These are phyloP conservation scores for Metschnikowia lochheadii DNA, from an alignment of 805 yeast species.

Conservation along the genomic window DNA sequence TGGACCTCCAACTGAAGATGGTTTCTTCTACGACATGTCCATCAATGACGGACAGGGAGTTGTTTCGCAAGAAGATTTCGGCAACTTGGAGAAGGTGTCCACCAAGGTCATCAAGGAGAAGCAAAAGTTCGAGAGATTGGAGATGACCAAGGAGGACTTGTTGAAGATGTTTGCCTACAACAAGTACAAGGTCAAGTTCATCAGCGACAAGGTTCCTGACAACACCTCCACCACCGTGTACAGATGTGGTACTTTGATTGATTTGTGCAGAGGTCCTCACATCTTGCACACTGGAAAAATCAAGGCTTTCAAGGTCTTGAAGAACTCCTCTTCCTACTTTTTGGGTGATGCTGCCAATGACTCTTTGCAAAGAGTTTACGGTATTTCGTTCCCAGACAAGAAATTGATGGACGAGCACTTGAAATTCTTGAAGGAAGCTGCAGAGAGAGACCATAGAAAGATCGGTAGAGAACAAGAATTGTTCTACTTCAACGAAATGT, in stretches of 20 bases:
- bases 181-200: constrained; percentile 88
- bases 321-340: constrained; percentile 95
- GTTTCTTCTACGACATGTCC: constrained; percentile 95
- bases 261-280: constrained; percentile 96
- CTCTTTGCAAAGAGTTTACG: constrained; percentile 94
- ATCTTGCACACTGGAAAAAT: constrained; percentile 96
- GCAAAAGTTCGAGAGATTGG: constrained; percentile 92
- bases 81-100: constrained; percentile 78
- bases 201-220: constrained; percentile 87
- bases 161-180: constrained; percentile 92
- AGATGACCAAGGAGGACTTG: constrained; percentile 85
- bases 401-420: constrained; percentile 91
- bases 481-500: constrained; percentile 91
- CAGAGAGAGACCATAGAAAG: constrained; percentile 92
- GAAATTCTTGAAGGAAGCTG: constrained; percentile 93
- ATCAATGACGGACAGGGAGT: constrained; percentile 64
- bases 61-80: constrained; percentile 80
- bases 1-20: constrained; percentile 98
- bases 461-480: constrained; percentile 96
- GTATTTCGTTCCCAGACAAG: constrained; percentile 98
- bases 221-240: constrained; percentile 95
- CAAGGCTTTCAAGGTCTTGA: constrained; percentile 88
- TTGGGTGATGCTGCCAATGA: constrained; percentile 90
- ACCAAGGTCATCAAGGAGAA: constrained; percentile 90
- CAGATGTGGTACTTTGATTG: constrained; percentile 96